Evolutionary conservation across 805 yeast species (phyloP), one percentile per base, ranked within the genome.

Genomic region (Pichia nanzhaoensis): DNA sequence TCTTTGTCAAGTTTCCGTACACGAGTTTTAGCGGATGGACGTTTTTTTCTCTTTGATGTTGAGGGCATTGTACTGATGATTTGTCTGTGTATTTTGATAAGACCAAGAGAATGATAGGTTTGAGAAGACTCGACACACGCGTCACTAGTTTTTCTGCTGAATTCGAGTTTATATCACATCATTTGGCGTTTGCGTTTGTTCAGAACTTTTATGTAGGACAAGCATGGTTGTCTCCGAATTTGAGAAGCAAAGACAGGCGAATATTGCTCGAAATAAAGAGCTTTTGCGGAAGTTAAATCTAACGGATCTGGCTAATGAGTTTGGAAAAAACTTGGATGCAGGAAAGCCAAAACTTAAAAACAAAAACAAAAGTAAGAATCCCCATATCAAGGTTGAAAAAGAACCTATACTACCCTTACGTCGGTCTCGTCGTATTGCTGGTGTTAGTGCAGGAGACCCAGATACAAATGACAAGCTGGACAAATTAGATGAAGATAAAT

Each of bases 251-350:
- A 65, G 95, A 48, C 80, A 75, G 56, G 86, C 78, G 47, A 88
- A 87, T 58, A 93, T 91, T 48, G 85, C 80, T 51, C 71, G 98
- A 41, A 93, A 91, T 64, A 79, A 80, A 60, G 85, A 80, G 52
- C 73, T 90, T 20, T 68, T 91, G 42, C 72, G 77, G 53, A 78
- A 82, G 52, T 70, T 91, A 51, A 84, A 88, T 51, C 68, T 91
- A 17, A 80, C 78, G 41, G 64, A 77, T 12, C 62, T 83, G 3
- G 70, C 82, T 1, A 63, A 66, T 28, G 58, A 54, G 31, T 57
- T 50, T 34, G 51, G 51, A 4, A 41, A 45, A 34, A 37, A 39
- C 6, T 39, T 28, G 18, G 33, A 35, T 5, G 12, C 14, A 14
- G 39, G 43, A 8, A 39, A 39, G n/a, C 19, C 37, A 18, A 12